Conservation (phyloP, 2,329 filamentous ascomycete species). For the Penicillium psychrosexuale region DNA sequence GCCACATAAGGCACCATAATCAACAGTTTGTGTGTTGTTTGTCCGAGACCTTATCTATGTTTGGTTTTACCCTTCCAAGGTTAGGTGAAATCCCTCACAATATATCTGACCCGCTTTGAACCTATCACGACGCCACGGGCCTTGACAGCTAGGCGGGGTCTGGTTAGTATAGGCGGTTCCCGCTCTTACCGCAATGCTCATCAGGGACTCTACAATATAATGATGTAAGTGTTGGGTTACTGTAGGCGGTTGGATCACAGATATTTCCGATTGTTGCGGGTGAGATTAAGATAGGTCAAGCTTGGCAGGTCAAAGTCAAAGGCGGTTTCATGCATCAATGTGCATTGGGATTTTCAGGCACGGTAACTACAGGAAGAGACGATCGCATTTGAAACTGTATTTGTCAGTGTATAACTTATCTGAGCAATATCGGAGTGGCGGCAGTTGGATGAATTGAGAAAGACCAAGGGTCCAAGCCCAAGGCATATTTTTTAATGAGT, state of each 20-base stretch:
- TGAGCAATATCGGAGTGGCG: background rate
- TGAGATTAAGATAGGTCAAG: background rate
- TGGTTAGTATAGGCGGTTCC: background rate
- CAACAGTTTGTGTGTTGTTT: background rate
- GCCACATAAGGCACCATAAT: background rate
- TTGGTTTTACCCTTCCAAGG: background rate
- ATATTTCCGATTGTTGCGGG: background rate
- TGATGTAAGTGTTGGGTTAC: background rate
- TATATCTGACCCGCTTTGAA: background rate
- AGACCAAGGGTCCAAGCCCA: background rate
- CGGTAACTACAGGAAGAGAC: background rate
- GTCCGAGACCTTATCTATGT: conserved; percentile 3
- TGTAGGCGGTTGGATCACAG: conserved; percentile 1
- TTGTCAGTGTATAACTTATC: background rate
- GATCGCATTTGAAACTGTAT: background rate
- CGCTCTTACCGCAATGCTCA: conserved; percentile 7
- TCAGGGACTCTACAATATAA: background rate
- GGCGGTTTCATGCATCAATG: background rate
- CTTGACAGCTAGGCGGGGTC: background rate
- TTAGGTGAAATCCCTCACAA: background rate
- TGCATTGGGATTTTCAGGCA: background rate
- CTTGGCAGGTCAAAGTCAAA: background rate
- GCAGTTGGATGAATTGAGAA: background rate
- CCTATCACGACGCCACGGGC: conserved; percentile 4
- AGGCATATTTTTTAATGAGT: background rate